Evolutionary conservation across 345 rosid genomes (phyloP), one percentile per base, ranked within the genome.

Genomic region (Pugionium dolabratum): DNA sequence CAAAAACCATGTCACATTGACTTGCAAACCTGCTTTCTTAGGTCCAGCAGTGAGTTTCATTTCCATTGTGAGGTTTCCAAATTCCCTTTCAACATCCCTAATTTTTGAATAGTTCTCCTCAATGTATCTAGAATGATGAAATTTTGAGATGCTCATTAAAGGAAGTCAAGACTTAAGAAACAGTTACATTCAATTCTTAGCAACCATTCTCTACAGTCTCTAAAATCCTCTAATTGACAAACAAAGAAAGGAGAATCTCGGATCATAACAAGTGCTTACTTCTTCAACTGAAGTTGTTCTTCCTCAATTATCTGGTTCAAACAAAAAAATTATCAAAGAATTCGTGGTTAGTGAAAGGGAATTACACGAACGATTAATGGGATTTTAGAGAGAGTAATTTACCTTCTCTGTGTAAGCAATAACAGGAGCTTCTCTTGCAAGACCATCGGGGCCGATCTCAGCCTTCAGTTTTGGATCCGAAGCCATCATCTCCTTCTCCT

Each of bases 11-110:
- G 34, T 32, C 34, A 32, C 34, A 32, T 32, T 32, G 2, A 4
- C 42, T 46, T 31, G 41, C 70, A 50, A 77, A 90, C 96, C 98
- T 72, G 92, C 92, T 67, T 83, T 90, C 76, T 93, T 93, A 37
- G 98, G 98, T 44, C 98, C 98, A 60, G 96, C 85, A 3, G 96
- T 93, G 72, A 93, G 95, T 77, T 93, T 90, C 96, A 93, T 82
- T 68, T 93, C 98, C 92, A 93, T 59, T 0, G 85, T 68, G 45
- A 88, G 86, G 80, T 76, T 83, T 62, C 81, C 82, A 3, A 90
- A 78, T 76, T 94, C 96, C 71, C 88, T 73, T 72, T 94, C 97
- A 1, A 94, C 88, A 84, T 85, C 90, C 52, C 86, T 87, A 64
- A 90, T 90, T 52, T 82, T 88, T 7, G 95, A 69, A 69, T 88